Percentiles rank a stretch among this genome's conserved stretches.
Conservation (phyloP, 352 stramenopile genomes). For the Phytophthora ramorum region DNA sequence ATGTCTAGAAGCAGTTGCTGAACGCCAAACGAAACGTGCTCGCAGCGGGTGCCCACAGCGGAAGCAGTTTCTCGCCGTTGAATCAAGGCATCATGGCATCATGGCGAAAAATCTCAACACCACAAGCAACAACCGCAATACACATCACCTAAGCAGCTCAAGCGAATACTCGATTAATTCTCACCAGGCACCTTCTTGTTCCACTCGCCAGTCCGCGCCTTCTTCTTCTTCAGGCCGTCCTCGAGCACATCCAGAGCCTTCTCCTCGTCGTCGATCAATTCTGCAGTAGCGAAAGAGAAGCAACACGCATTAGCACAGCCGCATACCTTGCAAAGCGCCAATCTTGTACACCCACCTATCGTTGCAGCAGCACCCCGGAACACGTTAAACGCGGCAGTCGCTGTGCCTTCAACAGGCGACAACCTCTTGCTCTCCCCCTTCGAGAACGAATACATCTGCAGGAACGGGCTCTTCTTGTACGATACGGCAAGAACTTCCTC, state of each 20-base stretch:
- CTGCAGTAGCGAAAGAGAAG: slow-evolving; percentile 29
- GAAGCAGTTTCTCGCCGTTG: neutral
- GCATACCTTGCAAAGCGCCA: slow-evolving; percentile 1
- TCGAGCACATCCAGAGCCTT: slow-evolving; percentile 66
- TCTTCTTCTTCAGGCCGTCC: slow-evolving; percentile 84
- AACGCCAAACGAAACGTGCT: neutral
- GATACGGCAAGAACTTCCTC: slow-evolving; percentile 56
- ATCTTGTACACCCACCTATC: slow-evolving; percentile 52
- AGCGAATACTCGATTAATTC: slow-evolving; percentile 31
- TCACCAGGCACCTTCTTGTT: slow-evolving; percentile 43
- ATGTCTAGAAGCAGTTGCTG: too few species aligned
- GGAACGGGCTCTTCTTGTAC: slow-evolving; percentile 70
- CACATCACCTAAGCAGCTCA: slow-evolving; percentile 1
- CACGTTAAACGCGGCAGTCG: slow-evolving; percentile 40
- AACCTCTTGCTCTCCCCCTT: slow-evolving; percentile 34
- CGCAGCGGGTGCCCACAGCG: neutral
- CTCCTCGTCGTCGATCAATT: slow-evolving; percentile 54
- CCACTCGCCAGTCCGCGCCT: slow-evolving; percentile 61
- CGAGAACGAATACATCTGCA: slow-evolving; percentile 60
- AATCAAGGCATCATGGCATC: neutral
- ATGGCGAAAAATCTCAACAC: too few species aligned
- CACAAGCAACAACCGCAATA: neutral
- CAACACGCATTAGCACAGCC: slow-evolving; percentile 9
- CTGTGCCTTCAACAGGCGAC: slow-evolving; percentile 16
- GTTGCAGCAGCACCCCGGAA: slow-evolving; percentile 54